Evolutionary conservation across 495 filamentous ascomycete species (phyloP), one percentile per base, ranked within the genome.

Genomic region (Lasiosphaeria ovina): DNA sequence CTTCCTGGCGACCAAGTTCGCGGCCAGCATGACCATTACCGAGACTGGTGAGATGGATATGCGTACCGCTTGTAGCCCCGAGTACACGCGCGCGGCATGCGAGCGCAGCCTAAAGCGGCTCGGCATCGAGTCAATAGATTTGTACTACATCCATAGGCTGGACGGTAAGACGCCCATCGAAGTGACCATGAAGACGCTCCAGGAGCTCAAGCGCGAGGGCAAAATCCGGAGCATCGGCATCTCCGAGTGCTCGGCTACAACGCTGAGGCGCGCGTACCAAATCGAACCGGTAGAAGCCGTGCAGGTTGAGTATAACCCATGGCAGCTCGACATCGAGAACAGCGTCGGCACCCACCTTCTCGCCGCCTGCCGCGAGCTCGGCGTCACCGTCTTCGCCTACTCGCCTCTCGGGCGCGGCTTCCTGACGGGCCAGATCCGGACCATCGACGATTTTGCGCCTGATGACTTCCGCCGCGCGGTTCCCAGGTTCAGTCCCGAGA

Each of bases 341-440:
- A 3, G 14, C 3, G n/a, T 54, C 8, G 47, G 55, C 35, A 36
- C 51, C 32, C 31, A 51, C 51, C 54, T 64, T 3, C 42, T 54
- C 55, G 48, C 50, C 8, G 60, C 65, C 10, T 70, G 67, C 56
- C 62, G 62, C 17, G 65, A 70, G 72, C 79, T 90, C 32, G 74
- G 79, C 40, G 88, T 91, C 66, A 89, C 91, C 0, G 65, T 95
- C 31, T 68, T 93, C 38, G 92, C 90, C 16, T 80, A 79, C 62
- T 67, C 65, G 0, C 71, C 72, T 7, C 55, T 74, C 17, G 66
- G 70, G 85, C 88, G 16, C 67, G 92, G 57, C 63, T 88, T 74
- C 53, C 62, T 75, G 62, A 87, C 89, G 0, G 89, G 89, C 3
- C 74, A 85, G 63, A 81, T 91, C 68, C 86, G 81, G 66, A 81